Conservation (phyloP, 257 asterid species). For the Nicotiana obtusifolia region DNA sequence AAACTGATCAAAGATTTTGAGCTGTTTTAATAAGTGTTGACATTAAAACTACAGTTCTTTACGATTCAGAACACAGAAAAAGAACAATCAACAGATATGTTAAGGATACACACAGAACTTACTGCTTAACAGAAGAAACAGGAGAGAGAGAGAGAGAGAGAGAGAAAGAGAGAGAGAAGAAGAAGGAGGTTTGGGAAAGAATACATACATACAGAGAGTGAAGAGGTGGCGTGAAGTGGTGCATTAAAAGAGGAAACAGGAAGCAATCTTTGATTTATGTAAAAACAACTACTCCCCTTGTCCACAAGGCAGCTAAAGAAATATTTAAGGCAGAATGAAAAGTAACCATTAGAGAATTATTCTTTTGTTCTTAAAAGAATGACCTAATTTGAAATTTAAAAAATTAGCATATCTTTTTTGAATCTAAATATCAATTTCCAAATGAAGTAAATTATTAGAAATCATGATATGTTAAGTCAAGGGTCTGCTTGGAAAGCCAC, state of each 20-base stretch:
- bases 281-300: background rate
- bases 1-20: conserved; percentile 14
- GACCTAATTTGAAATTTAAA: background rate
- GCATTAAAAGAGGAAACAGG: conserved; percentile 3
- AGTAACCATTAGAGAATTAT: background rate
- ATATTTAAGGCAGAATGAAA: background rate
- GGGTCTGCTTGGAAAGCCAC: too few relatives aligned
- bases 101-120: conserved; percentile 24
- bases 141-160: conserved; percentile 15
- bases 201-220: background rate
- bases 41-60: conserved; percentile 11
- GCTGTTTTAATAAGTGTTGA: background rate
- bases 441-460: too few relatives aligned
- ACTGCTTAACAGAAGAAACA: conserved; percentile 21
- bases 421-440: too few relatives aligned
- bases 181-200: background rate
- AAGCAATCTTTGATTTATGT: conserved; percentile 8
- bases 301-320: background rate
- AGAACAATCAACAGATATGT: background rate
- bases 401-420: too few relatives aligned
- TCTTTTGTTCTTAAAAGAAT: background rate
- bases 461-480: too few relatives aligned
- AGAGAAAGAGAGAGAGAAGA: conserved; percentile 19
- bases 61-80: background rate
- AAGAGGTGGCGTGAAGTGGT: conserved; percentile 4